Percentiles rank a stretch among this genome's conserved stretches.
Evolutionary conservation across 768 basidiomycete species (phyloP).

Genomic region (Mycena galopus): DNA sequence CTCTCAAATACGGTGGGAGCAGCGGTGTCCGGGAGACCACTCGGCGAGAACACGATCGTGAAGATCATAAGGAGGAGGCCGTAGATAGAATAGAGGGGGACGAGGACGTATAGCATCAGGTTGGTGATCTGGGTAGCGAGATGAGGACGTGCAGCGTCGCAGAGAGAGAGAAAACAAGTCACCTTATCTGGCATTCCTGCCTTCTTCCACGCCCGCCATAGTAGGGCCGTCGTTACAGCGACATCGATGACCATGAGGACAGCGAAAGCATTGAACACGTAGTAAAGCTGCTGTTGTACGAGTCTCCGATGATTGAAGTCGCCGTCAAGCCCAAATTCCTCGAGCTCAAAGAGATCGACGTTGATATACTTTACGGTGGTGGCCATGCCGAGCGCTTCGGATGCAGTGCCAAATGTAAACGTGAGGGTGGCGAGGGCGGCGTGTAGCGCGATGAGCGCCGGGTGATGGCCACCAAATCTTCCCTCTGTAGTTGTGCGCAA

Average conservation of each 20-base stretch:
- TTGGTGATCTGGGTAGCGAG: slow-evolving; percentile 20
- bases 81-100: slow-evolving; percentile 21
- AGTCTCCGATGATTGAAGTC: not conserved
- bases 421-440: slow-evolving; percentile 26
- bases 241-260: slow-evolving; percentile 32
- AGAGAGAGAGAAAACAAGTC: not conserved
- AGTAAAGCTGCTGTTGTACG: slow-evolving; percentile 4
- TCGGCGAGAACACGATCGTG: slow-evolving; percentile 32
- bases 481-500: slow-evolving; percentile 28
- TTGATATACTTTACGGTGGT: slow-evolving; percentile 15
- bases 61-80: slow-evolving; percentile 29
- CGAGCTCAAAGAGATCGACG: not conserved
- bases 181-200: slow-evolving; percentile 30
- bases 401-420: slow-evolving; percentile 30
- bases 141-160: not conserved
- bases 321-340: no score
- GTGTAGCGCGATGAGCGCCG: slow-evolving; percentile 20
- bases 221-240: slow-evolving; percentile 16
- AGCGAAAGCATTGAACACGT: slow-evolving; percentile 15
- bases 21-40: slow-evolving; percentile 5
- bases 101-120: slow-evolving; percentile 22
- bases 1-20: slow-evolving; percentile 3
- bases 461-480: slow-evolving; percentile 27
- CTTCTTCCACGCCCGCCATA: slow-evolving; percentile 22
- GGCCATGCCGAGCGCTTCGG: slow-evolving; percentile 22